Evolutionary conservation across 2,329 filamentous ascomycete genomes (phyloP).

Genomic region (Magnaporthiopsis incrustans): DNA sequence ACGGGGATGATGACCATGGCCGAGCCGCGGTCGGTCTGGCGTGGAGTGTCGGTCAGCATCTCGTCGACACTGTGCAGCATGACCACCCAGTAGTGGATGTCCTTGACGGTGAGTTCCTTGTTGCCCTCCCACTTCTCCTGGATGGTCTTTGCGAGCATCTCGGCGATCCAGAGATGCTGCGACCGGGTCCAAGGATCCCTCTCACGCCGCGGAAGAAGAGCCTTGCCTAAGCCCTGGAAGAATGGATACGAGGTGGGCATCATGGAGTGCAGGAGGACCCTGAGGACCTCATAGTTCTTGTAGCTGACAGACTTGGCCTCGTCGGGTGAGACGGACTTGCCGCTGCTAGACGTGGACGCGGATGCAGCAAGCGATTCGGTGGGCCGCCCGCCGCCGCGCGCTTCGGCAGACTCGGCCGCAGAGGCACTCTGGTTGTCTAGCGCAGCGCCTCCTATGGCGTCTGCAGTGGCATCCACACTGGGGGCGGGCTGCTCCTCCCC

Average conservation of each 20-base stretch:
- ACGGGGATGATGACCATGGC: conserved; percentile 61
- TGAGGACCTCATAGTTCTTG: conserved; percentile 70
- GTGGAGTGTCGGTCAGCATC: conserved; percentile 62
- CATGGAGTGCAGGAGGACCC: conserved; percentile 69
- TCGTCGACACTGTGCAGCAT: conserved; percentile 71
- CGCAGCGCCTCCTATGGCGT: background rate
- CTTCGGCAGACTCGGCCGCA: background rate
- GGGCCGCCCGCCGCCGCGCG: background rate
- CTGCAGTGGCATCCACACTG: background rate
- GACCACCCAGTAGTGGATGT: conserved; percentile 75
- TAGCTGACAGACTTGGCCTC: conserved; percentile 26
- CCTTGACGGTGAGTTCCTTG: conserved; percentile 44
- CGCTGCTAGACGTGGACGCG: background rate
- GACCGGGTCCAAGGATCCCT: conserved; percentile 52
- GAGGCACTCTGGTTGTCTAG: background rate
- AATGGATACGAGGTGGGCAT: conserved; percentile 76
- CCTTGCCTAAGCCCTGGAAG: conserved; percentile 77
- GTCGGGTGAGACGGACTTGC: background rate
- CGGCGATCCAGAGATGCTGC: conserved; percentile 47
- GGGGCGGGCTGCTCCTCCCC: conserved; percentile 4
- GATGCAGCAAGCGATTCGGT: conserved; percentile 11
- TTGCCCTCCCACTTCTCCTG: conserved; percentile 54
- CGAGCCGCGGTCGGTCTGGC: conserved; percentile 36
- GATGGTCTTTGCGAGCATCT: conserved; percentile 63
- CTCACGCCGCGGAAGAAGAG: conserved; percentile 66